phyloP scores from a whole-genome alignment of 2,329 filamentous ascomycete species.

The Verticillium nubilum region DNA sequence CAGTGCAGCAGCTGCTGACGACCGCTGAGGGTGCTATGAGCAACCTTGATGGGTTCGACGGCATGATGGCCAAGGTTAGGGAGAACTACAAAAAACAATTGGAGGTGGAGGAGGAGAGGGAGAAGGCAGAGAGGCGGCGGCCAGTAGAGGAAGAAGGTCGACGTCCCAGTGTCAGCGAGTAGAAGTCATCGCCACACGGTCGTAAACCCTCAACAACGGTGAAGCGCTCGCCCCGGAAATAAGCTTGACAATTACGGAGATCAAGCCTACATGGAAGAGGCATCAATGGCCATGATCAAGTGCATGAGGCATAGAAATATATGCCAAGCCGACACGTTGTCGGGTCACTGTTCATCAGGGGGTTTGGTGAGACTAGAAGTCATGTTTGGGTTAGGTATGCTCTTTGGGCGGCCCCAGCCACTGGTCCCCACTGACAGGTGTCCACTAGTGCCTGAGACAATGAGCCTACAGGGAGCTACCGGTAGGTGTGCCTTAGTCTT shows the following conservation, averaged over 20 bases:
- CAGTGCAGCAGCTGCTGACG: background rate
- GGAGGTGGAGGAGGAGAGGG: background rate
- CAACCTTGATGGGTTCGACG: background rate
- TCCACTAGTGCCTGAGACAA: background rate
- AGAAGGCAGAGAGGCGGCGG: background rate
- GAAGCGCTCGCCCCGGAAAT: too few species aligned
- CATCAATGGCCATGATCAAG: too few species aligned
- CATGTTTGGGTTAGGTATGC: background rate
- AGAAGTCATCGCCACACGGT: background rate
- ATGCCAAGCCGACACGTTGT: too few species aligned
- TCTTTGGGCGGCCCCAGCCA: background rate
- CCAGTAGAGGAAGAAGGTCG: background rate
- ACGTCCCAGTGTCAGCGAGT: background rate
- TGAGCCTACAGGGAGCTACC: background rate
- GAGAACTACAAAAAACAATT: background rate
- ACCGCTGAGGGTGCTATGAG: background rate
- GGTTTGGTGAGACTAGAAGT: too few species aligned
- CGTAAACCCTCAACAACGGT: too few species aligned
- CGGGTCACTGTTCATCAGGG: too few species aligned
- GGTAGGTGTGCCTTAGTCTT: background rate
- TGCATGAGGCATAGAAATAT: too few species aligned
- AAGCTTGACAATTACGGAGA: too few species aligned
- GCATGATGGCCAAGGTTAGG: background rate
- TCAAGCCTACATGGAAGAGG: too few species aligned
- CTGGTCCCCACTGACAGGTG: background rate